phyloP scores from a whole-genome alignment of 208 protist genomes.

The Trypanosoma cruzi region DNA sequence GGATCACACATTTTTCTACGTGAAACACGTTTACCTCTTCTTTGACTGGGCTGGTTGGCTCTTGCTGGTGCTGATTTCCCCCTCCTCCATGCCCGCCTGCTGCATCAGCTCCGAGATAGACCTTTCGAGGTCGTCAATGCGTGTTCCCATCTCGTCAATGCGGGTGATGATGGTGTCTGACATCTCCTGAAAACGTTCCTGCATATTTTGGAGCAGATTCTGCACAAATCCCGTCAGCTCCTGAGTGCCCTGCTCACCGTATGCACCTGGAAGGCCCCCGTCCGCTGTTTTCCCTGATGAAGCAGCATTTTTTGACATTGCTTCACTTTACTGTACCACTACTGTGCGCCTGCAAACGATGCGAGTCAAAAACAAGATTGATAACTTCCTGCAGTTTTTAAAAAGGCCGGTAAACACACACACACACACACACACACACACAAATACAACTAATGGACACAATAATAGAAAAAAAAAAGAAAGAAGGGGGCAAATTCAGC shows the following conservation, averaged over 20 bases:
- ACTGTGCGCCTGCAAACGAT: not conserved
- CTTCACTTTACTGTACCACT: not conserved
- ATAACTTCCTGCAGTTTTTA: not conserved
- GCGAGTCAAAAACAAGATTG: not conserved
- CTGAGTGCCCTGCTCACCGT: conserved; percentile 66
- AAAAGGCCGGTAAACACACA: not conserved
- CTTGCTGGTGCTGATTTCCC: conserved; percentile 39
- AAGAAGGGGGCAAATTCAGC: not conserved
- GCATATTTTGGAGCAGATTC: conserved; percentile 95
- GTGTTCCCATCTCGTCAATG: conserved; percentile 94
- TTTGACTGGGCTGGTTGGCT: not conserved
- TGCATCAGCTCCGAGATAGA: conserved; percentile 96
- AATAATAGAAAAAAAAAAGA: conserved; percentile 12
- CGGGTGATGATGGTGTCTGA: conserved; percentile 91
- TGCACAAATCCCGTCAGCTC: conserved; percentile 95
- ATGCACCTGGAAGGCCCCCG: not conserved
- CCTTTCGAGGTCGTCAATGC: conserved; percentile 94
- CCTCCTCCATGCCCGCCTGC: conserved; percentile 91
- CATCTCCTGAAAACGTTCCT: conserved; percentile 95
- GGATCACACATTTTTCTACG: not conserved
- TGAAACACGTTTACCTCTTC: not conserved
- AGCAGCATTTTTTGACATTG: conserved; percentile 8
- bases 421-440: conserved; percentile 7
- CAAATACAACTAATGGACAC: not conserved
- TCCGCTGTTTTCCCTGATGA: conserved; percentile 11